Conservation (phyloP, 73 alveolate genomes). For the Tetrahymena elliotti region DNA sequence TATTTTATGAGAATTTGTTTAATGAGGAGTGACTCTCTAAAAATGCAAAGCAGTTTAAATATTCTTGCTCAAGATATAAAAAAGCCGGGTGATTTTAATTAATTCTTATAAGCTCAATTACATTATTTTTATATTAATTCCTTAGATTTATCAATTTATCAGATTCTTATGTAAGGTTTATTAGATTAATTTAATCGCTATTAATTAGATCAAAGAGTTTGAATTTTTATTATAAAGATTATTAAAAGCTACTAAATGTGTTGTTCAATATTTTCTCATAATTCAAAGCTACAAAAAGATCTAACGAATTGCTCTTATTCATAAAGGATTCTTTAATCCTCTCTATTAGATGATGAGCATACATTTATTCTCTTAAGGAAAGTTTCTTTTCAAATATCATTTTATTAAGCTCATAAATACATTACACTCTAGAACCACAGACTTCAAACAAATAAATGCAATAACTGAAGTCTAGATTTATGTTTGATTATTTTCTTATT, state of each 20-base stretch:
- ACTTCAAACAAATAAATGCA: background rate
- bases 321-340: background rate
- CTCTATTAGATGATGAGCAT: background rate
- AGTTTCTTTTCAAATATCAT: background rate
- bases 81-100: background rate
- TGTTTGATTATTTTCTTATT: background rate
- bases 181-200: background rate
- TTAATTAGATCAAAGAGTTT: background rate
- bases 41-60: background rate
- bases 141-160: background rate
- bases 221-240: background rate
- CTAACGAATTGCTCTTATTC: background rate
- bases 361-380: background rate
- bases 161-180: background rate
- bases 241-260: background rate
- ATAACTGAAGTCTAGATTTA: background rate
- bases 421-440: background rate
- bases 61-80: background rate
- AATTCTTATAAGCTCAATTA: background rate
- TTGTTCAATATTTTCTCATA: background rate
- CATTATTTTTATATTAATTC: background rate
- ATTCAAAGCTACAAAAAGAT: background rate
- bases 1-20: background rate
- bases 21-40: background rate
- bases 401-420: background rate